Base-by-base conservation (phyloP, 768 basidiomycete genomes). In the Tricholoma sp. region DNA sequence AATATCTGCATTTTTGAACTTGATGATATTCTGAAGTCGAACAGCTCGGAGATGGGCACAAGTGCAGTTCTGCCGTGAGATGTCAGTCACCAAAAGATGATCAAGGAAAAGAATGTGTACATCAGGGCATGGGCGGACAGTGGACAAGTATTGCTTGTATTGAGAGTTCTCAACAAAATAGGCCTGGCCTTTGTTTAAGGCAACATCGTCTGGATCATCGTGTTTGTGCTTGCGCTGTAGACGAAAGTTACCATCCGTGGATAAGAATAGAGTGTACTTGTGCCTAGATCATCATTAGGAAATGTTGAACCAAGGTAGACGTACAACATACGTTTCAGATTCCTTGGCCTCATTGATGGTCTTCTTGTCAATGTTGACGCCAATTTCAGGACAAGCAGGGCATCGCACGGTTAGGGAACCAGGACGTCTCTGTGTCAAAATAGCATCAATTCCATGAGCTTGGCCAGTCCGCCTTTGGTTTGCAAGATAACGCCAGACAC, bases 151-250 rank as follows among this genome's bases (percentile, higher is more conserved):
- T 18, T 55, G 20, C 15, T 57, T 20, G 54, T 60, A 70, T 7
- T 31, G 24, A 4, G 33, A 24, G 1, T 52, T 59, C 13, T 58
- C 51, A 10, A 63, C 63, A 59, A 71, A 72, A 48, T 63, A 67
- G 6, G 53, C 66, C 29, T 58, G 48, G 11, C 68, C 70, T 6
- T 62, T 56, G 47, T 65, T 65, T 18, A 72, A 50, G 5, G 71
- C 56, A 0, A 65, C 54, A 56, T 72, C 68, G 53, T 70, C 63
- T 0, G 66, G 68, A 55, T 72, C 66, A 18, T 66, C 59, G 5
- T 60, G 59, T 52, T 68, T 71, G 34, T 57, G 48, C 49, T 68
- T 65, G 2, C 63, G 53, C 39, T 65, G 65, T 0, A 68, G 63
- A 5, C 59, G 59, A 56, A 63, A 67, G 52, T 69, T 66, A 32